Evolutionary conservation across 2,329 filamentous ascomycete genomes (phyloP), one percentile per base, ranked within the genome.

Genomic region (Aspergillus fischeri): DNA sequence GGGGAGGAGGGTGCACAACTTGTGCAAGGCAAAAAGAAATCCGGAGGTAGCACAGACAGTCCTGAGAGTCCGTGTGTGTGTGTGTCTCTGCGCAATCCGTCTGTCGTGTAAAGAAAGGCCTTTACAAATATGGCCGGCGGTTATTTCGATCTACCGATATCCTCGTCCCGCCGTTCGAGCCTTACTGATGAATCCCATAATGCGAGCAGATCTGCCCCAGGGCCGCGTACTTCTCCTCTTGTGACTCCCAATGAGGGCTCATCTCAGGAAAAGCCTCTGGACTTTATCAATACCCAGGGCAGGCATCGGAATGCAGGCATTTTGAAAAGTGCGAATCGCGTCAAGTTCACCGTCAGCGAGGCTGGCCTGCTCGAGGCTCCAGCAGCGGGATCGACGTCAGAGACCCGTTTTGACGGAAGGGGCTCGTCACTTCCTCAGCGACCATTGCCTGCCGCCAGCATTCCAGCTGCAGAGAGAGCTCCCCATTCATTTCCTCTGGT

Each of bases 301-400:
- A 72, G 58, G 63, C 59, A 66, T 61, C 65, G 68, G 72, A 75
- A 74, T 75, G 72, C 67, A 64, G 67, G 71, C 58, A 73, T 72
- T 69, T 66, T 68, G 47, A 70, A 67, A 55, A 65, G 52, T 61
- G 60, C 72, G 59, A 75, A 73, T 68, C 69, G 68, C 53, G 64
- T 72, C 57, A 70, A 73, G 51, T 70, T 70, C 58, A 70, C 65
- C 17, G 64, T 65, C 49, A 65, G 63, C 48, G 64, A 67, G 53
- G 59, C 62, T 41, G 65, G 66, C 49, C 48, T 55, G 44, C 56
- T 59, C 50, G 60, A 65, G 27, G 56, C 54, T 48, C 57, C 62
- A 35, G 42, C 42, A 47, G 54, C 44, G 29, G 63, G 61, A 62
- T 63, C 65, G 51, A 63, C 64, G 64, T 65, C 63, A 62, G 67